A percentile compares a stretch with the other conserved stretches of the same genome.
phyloP scores from a whole-genome alignment of 2,329 filamentous ascomycete species.

The Claviceps quebecensis region DNA sequence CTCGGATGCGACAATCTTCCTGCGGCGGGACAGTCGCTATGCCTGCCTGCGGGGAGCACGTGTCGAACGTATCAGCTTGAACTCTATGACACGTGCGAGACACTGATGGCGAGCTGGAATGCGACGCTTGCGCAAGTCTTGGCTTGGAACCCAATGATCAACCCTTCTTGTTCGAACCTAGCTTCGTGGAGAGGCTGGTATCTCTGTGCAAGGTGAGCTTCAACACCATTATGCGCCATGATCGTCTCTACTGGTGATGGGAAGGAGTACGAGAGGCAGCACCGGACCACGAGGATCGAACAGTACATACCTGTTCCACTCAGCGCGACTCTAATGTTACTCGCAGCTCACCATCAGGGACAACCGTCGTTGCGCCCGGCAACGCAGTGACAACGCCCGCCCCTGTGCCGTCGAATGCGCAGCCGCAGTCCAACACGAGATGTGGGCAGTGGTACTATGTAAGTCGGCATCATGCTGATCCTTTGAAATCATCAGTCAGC shows the following conservation, averaged over 20 bases:
- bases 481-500: too few species aligned
- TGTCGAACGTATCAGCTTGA: not conserved
- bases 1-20: slow-evolving; percentile 1
- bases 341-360: not conserved
- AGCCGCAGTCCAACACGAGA: not conserved
- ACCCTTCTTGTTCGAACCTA: not conserved
- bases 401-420: not conserved
- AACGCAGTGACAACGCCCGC: not conserved
- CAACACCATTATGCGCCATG: too few species aligned
- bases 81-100: not conserved
- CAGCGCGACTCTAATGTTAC: not conserved
- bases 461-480: not conserved
- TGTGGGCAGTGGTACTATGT: not conserved
- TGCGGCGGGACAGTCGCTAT: not conserved
- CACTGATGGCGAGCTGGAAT: not conserved
- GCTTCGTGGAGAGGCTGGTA: not conserved
- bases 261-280: too few species aligned
- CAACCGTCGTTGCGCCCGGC: not conserved
- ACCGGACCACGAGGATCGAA: too few species aligned
- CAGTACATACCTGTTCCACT: too few species aligned
- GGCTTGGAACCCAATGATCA: not conserved
- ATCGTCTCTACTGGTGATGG: too few species aligned
- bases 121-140: not conserved
- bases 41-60: not conserved
- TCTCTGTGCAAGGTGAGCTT: not conserved